Conservation (phyloP, 2,329 filamentous ascomycete species). For the Sordariomycetes sp. region DNA sequence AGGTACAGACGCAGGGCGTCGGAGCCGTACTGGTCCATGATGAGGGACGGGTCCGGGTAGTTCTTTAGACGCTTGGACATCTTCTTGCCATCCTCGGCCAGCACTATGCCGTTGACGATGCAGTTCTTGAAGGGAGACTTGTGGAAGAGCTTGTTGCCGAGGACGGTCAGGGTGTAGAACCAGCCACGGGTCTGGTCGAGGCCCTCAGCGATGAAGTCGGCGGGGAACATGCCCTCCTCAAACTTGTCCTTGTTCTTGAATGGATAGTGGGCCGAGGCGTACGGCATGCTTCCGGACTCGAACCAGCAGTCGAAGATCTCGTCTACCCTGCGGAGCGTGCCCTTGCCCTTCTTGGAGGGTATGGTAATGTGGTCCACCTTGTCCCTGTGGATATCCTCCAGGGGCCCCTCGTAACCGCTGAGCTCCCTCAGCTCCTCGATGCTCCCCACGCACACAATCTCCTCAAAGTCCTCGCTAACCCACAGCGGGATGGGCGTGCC, state of each 20-base stretch:
- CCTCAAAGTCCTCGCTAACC: constrained; percentile 14
- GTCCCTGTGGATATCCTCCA: constrained; percentile 12
- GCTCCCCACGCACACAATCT: constrained; percentile 12
- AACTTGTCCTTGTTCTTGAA: constrained; percentile 13
- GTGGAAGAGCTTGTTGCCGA: constrained; percentile 13
- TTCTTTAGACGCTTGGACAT: constrained; percentile 16
- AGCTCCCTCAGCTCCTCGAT: constrained; percentile 11
- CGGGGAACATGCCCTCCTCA: constrained; percentile 11
- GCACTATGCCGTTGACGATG: constrained; percentile 14
- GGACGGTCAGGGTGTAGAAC: constrained; percentile 14
- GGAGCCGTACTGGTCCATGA: constrained; percentile 12
- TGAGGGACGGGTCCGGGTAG: constrained; percentile 11
- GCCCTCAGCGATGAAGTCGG: constrained; percentile 14
- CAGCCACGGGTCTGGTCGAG: constrained; percentile 15
- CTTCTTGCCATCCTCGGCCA: constrained; percentile 15
- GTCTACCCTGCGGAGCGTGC: constrained; percentile 11
- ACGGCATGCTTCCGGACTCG: constrained; percentile 14
- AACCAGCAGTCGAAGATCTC: constrained; percentile 16
- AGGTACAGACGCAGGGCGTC: constrained; percentile 14
- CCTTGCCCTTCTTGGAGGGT: constrained; percentile 12
- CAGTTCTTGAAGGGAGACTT: constrained; percentile 14
- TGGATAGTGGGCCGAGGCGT: constrained; percentile 13
- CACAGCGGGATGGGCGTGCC: constrained; percentile 13
- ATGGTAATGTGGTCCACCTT: constrained; percentile 14
- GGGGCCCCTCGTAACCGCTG: constrained; percentile 11